Conservation (phyloP, 805 yeast genomes). For the Candida jianshihensis region DNA sequence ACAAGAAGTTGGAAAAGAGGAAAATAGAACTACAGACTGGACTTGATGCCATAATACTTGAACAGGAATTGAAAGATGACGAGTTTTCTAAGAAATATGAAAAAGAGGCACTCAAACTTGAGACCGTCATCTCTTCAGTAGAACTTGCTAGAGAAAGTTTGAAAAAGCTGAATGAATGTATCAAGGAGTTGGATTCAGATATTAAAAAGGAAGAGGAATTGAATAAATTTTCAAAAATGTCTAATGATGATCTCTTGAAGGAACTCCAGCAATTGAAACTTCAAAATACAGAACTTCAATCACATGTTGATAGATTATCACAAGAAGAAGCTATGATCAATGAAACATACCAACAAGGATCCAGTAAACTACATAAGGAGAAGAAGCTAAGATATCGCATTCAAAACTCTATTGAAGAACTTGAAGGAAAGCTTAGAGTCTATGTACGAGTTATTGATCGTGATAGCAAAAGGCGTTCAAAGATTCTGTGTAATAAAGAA, state of each 20-base stretch:
- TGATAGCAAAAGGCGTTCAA: neutral
- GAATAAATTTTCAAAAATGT: neutral
- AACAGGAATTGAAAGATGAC: constrained; percentile 25
- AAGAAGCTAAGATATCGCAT: constrained; percentile 33
- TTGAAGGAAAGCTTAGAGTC: constrained; percentile 26
- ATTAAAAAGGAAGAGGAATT: constrained; percentile 1
- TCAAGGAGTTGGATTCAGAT: constrained; percentile 1
- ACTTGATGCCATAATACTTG: constrained; percentile 14
- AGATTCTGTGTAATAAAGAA: neutral
- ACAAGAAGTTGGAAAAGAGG: constrained; percentile 2
- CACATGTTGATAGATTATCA: neutral
- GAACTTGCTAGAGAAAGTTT: neutral
- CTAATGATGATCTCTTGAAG: constrained; percentile 4
- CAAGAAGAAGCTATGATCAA: constrained; percentile 16
- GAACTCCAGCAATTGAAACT: constrained; percentile 18
- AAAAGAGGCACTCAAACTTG: constrained; percentile 19
- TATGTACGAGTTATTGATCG: constrained; percentile 7
- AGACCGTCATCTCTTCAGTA: constrained; percentile 9
- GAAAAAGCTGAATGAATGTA: neutral
- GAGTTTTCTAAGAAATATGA: constrained; percentile 22
- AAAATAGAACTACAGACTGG: constrained; percentile 10
- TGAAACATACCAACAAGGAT: constrained; percentile 17
- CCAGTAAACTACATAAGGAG: constrained; percentile 28
- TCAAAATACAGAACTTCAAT: constrained; percentile 15
- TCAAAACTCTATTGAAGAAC: constrained; percentile 43